Base-by-base conservation (phyloP, 1,139 yeast genomes). In the Debaryomyces sp. region DNA sequence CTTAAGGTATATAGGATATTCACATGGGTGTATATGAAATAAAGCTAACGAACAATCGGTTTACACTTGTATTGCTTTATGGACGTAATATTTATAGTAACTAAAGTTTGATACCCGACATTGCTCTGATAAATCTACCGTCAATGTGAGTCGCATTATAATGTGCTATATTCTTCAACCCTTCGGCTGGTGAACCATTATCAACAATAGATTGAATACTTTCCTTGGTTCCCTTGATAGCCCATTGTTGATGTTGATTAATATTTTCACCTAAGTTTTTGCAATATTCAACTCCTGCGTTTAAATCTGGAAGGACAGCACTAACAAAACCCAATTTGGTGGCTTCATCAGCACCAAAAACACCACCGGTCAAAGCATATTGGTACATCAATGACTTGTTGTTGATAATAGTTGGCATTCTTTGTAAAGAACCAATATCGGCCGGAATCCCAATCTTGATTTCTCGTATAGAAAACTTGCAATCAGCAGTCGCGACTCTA, bases 391-490 rank as follows among this genome's bases (percentile, higher is more conserved):
- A 75, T 9, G 90, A 84, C 32, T 73, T 68, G 63, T 85, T 86
- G 47, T 78, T 80, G 23, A 79, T 78, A 2, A 84, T 49, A 23
- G 64, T 62, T 5, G 90, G 87, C 50, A 87, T 61, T 61, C 95
- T 75, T 67, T 88, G 94, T 53, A 87, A 71, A 1, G 89, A 77
- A 9, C 96, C 96, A 56, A 88, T 86, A 62, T 88, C 96, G 2
- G 96, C 92, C 27, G 89, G 80, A 64, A 88, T 77, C 5, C 95
- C 96, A 49, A 88, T 75, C 53, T 81, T 82, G 53, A 87, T 83
- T 65, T 88, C 96, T 51, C 87, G 79, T 49, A 88, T 80, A 33
- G 88, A 78, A 55, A 87, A 76, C 41, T 66, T 68, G 23, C 80
- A 77, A 54, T 80, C 87, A 37, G 70, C 70, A 12, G 83, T 71